phyloP scores from a whole-genome alignment of 1,284 basidiomycete genomes.

The Inonotus hispidus region DNA sequence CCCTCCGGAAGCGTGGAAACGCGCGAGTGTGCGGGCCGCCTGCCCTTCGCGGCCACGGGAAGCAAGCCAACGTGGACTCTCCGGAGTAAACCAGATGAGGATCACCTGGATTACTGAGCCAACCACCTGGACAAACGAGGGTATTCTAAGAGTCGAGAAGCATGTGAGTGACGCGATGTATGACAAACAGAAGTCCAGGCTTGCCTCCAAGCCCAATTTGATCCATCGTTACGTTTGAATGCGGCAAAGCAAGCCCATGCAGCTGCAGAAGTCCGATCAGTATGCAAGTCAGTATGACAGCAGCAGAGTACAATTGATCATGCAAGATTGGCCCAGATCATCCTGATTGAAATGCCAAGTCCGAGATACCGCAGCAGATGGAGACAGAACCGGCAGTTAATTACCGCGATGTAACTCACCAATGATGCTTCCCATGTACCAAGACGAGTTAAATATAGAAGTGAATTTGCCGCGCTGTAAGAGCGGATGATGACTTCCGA shows the following conservation, averaged over 20 bases:
- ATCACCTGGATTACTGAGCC: conserved; percentile 56
- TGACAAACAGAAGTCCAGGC: conserved; percentile 38
- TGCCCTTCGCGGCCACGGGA: conserved; percentile 57
- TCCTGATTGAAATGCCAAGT: neutral
- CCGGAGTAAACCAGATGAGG: conserved; percentile 58
- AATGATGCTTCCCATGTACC: conserved; percentile 71
- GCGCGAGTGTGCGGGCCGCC: conserved; percentile 58
- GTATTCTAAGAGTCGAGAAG: conserved; percentile 34
- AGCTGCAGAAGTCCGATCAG: conserved; percentile 36
- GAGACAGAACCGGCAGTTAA: too few relatives aligned
- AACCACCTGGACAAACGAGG: conserved; percentile 58
- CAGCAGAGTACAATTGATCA: neutral
- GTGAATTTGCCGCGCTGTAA: conserved; percentile 55
- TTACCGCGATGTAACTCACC: conserved; percentile 31
- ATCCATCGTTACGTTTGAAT: conserved; percentile 45
- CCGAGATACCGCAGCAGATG: neutral
- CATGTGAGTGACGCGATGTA: neutral
- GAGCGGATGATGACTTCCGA: neutral
- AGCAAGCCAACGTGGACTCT: conserved; percentile 68
- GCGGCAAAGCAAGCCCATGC: conserved; percentile 75
- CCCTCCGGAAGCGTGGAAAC: conserved; percentile 71
- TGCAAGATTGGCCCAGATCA: neutral
- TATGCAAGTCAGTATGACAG: conserved; percentile 12
- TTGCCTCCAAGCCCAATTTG: conserved; percentile 72
- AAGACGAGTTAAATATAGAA: conserved; percentile 70